Evolutionary conservation across 129 eudicot species (phyloP).

Genomic region (Deinandra increscens): DNA sequence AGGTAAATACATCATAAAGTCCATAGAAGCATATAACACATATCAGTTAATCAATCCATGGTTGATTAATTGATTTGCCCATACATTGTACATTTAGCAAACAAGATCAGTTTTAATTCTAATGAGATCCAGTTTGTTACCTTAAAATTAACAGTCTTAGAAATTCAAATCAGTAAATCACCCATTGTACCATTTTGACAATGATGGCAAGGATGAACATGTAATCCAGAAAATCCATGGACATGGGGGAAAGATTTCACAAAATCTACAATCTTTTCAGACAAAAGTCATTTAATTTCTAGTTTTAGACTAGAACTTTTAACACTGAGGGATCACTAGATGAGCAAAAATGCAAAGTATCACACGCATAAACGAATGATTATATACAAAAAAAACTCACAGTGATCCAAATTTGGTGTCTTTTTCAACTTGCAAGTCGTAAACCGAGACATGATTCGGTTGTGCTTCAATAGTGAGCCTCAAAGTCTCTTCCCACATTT

Average conservation of each 20-base stretch:
- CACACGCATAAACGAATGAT: background rate
- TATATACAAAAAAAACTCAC: constrained; percentile 43
- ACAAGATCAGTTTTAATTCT: background rate
- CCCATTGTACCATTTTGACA: background rate
- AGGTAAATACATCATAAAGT: background rate
- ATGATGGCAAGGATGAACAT: background rate
- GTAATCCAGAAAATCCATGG: background rate
- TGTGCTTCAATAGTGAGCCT: constrained; percentile 55
- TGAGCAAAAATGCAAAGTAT: background rate
- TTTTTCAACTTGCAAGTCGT: constrained; percentile 85
- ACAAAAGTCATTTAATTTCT: background rate
- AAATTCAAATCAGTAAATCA: background rate
- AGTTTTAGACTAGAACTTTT: background rate
- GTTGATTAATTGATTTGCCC: constrained; percentile 11
- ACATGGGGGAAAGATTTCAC: background rate
- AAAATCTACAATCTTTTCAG: background rate
- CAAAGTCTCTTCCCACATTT: constrained; percentile 95
- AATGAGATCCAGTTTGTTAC: background rate
- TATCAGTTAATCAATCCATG: background rate
- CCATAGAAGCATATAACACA: background rate
- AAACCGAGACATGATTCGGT: constrained; percentile 80
- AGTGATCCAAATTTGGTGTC: constrained; percentile 79
- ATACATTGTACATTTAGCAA: background rate
- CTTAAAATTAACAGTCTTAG: background rate
- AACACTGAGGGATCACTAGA: background rate